Conservation (phyloP, 768 basidiomycete genomes). For the Suillus paluster region DNA sequence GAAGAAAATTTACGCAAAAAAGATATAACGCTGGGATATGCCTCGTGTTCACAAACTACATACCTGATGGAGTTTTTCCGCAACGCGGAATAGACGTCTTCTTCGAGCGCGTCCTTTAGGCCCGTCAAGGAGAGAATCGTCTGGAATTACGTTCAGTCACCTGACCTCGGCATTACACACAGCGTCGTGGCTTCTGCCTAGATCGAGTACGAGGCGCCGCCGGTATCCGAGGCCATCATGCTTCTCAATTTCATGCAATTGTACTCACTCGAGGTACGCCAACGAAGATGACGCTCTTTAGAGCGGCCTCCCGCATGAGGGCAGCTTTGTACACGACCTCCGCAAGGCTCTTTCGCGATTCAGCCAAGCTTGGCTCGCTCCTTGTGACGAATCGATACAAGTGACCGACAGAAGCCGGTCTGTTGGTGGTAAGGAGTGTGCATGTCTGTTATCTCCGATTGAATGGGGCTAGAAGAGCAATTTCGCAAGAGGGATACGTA, state of each 20-base stretch:
- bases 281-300: constrained; percentile 90
- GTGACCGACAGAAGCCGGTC: constrained; percentile 77
- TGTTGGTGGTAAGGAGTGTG: constrained; percentile 81
- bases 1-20: constrained; percentile 11
- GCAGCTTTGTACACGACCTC: constrained; percentile 76
- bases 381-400: constrained; percentile 80
- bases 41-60: constrained; percentile 26
- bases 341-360: constrained; percentile 48
- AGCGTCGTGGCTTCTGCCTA: too few species aligned
- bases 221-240: constrained; percentile 7
- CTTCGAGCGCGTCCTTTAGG: constrained; percentile 75
- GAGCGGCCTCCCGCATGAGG: constrained; percentile 84
- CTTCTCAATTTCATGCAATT: constrained; percentile 7
- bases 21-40: constrained; percentile 16
- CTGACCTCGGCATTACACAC: constrained; percentile 1
- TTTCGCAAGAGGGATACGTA: constrained; percentile 38
- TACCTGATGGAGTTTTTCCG: constrained; percentile 71
- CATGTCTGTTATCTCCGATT: constrained; percentile 64
- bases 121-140: constrained; percentile 83
- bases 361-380: constrained; percentile 42
- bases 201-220: background rate
- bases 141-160: constrained; percentile 41
- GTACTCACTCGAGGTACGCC: constrained; percentile 79
- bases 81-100: constrained; percentile 77
- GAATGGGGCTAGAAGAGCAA: constrained; percentile 29